A percentile compares a stretch with the other conserved stretches of the same genome.
phyloP scores from a whole-genome alignment of 1,139 yeast genomes.

The Blastobotrys apis region DNA sequence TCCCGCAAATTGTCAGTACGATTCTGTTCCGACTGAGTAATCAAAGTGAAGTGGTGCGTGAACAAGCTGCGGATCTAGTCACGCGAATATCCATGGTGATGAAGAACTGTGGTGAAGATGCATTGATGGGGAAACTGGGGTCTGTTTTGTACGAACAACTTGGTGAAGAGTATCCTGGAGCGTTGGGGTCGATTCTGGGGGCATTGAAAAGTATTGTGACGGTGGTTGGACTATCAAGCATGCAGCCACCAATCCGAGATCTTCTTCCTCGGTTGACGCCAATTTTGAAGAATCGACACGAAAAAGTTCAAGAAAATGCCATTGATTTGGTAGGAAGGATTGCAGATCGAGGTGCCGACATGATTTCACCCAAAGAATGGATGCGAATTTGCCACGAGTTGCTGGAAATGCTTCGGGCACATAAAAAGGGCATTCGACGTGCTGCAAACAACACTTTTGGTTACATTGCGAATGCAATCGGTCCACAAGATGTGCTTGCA shows the following conservation, averaged over 20 bases:
- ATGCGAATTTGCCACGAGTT: slow-evolving; percentile 93
- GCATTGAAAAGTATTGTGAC: slow-evolving; percentile 58
- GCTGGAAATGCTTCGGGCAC: slow-evolving; percentile 81
- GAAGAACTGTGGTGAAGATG: slow-evolving; percentile 61
- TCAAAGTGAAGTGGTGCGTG: slow-evolving; percentile 67
- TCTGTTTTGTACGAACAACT: slow-evolving; percentile 81
- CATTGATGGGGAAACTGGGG: slow-evolving; percentile 61
- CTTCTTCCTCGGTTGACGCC: slow-evolving; percentile 88
- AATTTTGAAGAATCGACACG: slow-evolving; percentile 83
- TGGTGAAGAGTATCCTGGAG: slow-evolving; percentile 95
- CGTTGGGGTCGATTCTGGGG: slow-evolving; percentile 74
- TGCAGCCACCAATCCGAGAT: slow-evolving; percentile 83
- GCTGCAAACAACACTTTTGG: slow-evolving; percentile 94
- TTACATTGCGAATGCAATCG: slow-evolving; percentile 83
- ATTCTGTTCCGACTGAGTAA: slow-evolving; percentile 71
- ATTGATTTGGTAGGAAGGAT: slow-evolving; percentile 77
- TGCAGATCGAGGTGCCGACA: slow-evolving; percentile 80
- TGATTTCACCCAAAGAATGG: slow-evolving; percentile 93
- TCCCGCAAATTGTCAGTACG: slow-evolving; percentile 70
- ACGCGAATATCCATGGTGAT: slow-evolving; percentile 64
- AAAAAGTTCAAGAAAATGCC: slow-evolving; percentile 84
- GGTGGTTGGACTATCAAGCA: slow-evolving; percentile 50
- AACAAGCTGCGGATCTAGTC: slow-evolving; percentile 81
- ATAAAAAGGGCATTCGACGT: slow-evolving; percentile 70
- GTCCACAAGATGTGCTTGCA: slow-evolving; percentile 91